phyloP scores from a whole-genome alignment of 345 rosid species.

The Adansonia digitata region DNA sequence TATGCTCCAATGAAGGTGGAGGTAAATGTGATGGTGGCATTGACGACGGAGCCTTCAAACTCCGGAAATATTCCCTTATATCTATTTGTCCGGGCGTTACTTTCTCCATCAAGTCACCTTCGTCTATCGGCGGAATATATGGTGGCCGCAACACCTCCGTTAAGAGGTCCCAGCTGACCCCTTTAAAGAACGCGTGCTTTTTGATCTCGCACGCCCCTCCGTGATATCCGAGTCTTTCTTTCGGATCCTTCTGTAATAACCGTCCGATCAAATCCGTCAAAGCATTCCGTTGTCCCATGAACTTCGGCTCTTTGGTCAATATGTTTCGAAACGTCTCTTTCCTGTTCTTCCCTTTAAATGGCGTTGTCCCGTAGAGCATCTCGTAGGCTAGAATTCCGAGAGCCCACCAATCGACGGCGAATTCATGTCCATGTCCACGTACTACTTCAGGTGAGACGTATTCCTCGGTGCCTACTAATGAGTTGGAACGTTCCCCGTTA shows the following conservation, averaged over 20 bases:
- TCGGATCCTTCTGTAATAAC: constrained; percentile 69
- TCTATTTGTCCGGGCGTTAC: constrained; percentile 29
- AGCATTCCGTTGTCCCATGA: constrained; percentile 52
- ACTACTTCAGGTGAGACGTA: constrained; percentile 89
- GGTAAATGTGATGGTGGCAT: constrained; percentile 35
- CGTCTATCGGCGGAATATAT: constrained; percentile 61
- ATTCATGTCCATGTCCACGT: constrained; percentile 77
- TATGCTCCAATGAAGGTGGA: constrained; percentile 6
- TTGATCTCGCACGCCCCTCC: constrained; percentile 77
- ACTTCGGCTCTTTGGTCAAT: constrained; percentile 47
- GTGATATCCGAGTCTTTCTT: constrained; percentile 50
- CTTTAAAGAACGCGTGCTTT: constrained; percentile 65
- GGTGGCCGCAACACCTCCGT: constrained; percentile 81
- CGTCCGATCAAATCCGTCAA: constrained; percentile 64
- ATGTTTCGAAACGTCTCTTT: constrained; percentile 82
- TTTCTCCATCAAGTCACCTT: constrained; percentile 27
- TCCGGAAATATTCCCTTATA: constrained; percentile 36
- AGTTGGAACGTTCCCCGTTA: constrained; percentile 62
- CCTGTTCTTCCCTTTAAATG: constrained; percentile 68
- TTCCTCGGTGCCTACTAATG: constrained; percentile 91
- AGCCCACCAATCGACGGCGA: constrained; percentile 98
- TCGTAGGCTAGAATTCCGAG: constrained; percentile 70
- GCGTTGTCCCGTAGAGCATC: constrained; percentile 82
- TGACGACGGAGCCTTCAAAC: constrained; percentile 26
- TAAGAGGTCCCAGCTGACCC: constrained; percentile 66